Percentiles rank a stretch among this genome's conserved stretches.
Evolutionary conservation across 164 flowering plant species (phyloP).

Genomic region (Dillenia turbinata): DNA sequence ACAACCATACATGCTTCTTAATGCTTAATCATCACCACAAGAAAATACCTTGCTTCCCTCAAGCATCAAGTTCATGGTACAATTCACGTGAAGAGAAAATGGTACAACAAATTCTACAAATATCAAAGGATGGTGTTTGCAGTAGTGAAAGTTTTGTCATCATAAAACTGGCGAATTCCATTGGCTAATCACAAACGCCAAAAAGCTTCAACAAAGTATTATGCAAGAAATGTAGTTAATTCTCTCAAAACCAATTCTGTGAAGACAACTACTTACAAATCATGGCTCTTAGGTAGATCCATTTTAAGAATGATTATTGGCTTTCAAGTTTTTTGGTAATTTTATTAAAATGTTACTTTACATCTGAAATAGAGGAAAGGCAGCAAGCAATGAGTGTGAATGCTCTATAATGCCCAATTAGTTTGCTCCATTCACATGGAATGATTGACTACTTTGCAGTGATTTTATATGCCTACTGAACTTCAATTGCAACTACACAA

Average conservation of each 20-base stretch:
- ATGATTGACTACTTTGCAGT: not conserved
- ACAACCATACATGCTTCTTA: conserved; percentile 73
- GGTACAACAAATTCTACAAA: not conserved
- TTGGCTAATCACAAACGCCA: no score
- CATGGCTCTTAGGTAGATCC: no score
- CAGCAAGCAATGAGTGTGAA: no score
- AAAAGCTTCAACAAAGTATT: not conserved
- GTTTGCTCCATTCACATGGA: no score
- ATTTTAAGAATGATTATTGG: not conserved
- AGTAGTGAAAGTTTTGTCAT: not conserved
- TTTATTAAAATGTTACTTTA: no score
- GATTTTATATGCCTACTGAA: no score
- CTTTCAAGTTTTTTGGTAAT: not conserved
- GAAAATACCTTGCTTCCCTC: conserved; percentile 94
- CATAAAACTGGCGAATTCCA: not conserved
- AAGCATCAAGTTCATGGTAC: not conserved
- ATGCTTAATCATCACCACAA: conserved; percentile 92
- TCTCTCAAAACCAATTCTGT: not conserved
- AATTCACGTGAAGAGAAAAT: no score
- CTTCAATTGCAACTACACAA: no score
- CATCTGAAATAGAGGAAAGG: no score
- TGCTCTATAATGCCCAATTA: no score
- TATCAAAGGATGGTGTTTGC: not conserved
- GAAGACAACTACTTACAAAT: no score
- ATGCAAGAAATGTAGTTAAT: not conserved